Evolutionary conservation across 768 basidiomycete species (phyloP), one percentile per base, ranked within the genome.

Genomic region (Lentinula raphanica): DNA sequence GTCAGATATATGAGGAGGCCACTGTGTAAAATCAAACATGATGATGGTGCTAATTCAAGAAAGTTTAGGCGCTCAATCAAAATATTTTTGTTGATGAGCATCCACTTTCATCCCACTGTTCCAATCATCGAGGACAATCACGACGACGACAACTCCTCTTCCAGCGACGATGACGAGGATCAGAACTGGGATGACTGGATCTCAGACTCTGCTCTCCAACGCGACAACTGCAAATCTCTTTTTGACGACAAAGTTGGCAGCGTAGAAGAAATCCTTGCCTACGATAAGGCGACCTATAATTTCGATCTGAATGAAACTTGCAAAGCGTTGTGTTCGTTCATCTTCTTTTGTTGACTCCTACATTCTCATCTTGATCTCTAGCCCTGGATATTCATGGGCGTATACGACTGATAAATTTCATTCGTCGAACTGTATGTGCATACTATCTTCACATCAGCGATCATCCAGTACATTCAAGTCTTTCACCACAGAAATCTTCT

Each of bases 101-200:
- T 57, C 25, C 56, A 57, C 28, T 31, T 57, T 49, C 56, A 35
- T 23, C n/a, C 44, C 12, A 38, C 56, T 28, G 32, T 13, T 23
- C 54, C 54, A 56, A 49, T 49, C 46, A 36, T 38, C 46, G 44
- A 46, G 29, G 36, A 38, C 19, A 4, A 48, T 46, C 29, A 48
- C 35, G 46, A 36, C 35, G 46, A 36, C 9, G 56, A 21, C 31
- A 32, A 49, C 21, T 15, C 11, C 2, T n/a, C 23, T 25, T 49
- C 46, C 13, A 39, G 46, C 46, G 46, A 45, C 27, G 32, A 51
- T 42, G 69, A 70, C 23, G 71, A 72, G 49, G 74, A 75, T 11
- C 72, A 77, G 15, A 85, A 77, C 54, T 92, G 86, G 78, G 87
- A 88, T 49, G 91, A 91, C 66, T 92, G 90, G 90, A 74, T 82